phyloP scores from a whole-genome alignment of 768 basidiomycete species.

The Rhodotorula graminis region DNA sequence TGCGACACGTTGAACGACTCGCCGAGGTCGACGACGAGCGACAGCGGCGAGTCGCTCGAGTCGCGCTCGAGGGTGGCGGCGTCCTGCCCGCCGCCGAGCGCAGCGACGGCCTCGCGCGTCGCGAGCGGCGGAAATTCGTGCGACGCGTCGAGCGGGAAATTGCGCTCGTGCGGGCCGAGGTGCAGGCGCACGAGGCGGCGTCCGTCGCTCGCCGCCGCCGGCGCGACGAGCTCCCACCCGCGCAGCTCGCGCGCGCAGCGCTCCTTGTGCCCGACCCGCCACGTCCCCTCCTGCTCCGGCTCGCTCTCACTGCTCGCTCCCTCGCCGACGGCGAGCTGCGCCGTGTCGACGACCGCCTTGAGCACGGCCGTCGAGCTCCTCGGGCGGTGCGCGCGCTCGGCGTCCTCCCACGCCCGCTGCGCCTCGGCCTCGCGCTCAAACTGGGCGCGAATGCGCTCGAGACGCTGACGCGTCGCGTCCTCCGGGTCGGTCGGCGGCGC shows the following conservation, averaged over 20 bases:
- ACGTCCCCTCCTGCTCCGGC: background rate
- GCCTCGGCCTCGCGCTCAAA: background rate
- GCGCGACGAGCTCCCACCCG: background rate
- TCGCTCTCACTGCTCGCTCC: background rate
- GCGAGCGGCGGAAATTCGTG: background rate
- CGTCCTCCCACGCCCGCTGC: background rate
- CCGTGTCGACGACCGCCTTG: background rate
- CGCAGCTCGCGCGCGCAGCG: background rate
- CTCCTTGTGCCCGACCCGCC: slow-evolving; percentile 10
- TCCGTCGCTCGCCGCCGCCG: background rate
- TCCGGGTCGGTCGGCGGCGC: background rate
- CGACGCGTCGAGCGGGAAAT: slow-evolving; percentile 5
- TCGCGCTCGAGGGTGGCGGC: background rate
- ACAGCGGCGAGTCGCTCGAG: background rate
- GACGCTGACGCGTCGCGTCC: background rate
- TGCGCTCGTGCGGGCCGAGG: background rate
- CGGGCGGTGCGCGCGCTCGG: background rate
- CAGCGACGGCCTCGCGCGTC: background rate
- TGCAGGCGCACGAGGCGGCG: background rate
- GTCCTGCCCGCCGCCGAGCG: background rate
- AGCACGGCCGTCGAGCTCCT: background rate
- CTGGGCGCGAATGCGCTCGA: background rate
- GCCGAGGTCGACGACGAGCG: background rate
- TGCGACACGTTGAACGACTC: background rate
- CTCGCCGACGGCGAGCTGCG: too few species aligned